A percentile compares a stretch with the other conserved stretches of the same genome.
phyloP scores from a whole-genome alignment of 2,329 filamentous ascomycete species.

The Fusarium falciforme region DNA sequence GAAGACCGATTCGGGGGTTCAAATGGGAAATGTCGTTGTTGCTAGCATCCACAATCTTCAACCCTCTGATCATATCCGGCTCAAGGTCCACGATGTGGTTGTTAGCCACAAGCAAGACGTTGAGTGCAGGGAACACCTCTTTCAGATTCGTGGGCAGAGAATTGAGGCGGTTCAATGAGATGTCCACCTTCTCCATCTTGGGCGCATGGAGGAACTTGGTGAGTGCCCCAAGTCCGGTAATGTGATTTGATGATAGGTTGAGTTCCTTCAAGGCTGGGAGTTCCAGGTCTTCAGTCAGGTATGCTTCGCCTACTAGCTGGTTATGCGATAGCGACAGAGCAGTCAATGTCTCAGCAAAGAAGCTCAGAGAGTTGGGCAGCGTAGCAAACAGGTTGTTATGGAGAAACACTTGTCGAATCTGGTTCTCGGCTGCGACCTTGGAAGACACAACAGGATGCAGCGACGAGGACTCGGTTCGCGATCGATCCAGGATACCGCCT shows the following conservation, averaged over 20 bases:
- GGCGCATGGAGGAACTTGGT: constrained; percentile 77
- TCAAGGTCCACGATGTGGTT: constrained; percentile 82
- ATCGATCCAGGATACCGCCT: constrained; percentile 76
- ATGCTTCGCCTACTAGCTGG: constrained; percentile 72
- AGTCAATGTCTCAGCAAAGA: constrained; percentile 77
- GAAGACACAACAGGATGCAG: constrained; percentile 69
- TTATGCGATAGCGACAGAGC: constrained; percentile 82
- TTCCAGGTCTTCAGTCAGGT: constrained; percentile 73
- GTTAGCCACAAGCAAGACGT: constrained; percentile 78
- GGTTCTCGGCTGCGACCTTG: constrained; percentile 64
- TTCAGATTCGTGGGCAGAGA: constrained; percentile 73
- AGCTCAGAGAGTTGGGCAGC: constrained; percentile 77
- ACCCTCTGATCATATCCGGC: constrained; percentile 77
- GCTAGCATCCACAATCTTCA: constrained; percentile 73
- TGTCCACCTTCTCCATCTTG: constrained; percentile 78
- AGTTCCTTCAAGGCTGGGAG: constrained; percentile 82
- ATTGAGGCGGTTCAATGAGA: constrained; percentile 84
- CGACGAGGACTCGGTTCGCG: constrained; percentile 71
- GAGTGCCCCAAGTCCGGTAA: constrained; percentile 76
- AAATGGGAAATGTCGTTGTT: constrained; percentile 89
- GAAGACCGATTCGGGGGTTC: constrained; percentile 82
- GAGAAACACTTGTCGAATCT: constrained; percentile 70
- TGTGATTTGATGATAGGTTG: constrained; percentile 78
- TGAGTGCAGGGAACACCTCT: constrained; percentile 75
- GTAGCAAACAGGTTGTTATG: constrained; percentile 80